These are phyloP conservation scores for Fusarium luffae DNA, from an alignment of 2,329 filamentous ascomycete genomes.

Conservation along the genomic window DNA sequence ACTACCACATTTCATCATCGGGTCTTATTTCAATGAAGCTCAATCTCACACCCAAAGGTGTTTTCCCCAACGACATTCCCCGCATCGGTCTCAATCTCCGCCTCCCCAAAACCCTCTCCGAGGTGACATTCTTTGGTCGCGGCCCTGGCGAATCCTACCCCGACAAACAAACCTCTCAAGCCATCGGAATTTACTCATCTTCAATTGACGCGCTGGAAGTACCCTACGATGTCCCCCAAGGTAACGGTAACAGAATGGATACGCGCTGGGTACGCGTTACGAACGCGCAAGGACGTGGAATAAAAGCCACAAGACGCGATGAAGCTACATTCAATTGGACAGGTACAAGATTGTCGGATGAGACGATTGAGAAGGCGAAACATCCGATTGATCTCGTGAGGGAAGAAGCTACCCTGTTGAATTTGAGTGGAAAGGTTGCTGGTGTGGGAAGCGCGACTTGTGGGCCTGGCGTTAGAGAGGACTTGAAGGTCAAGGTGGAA, in stretches of 20 bases:
- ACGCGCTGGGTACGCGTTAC: conserved; percentile 11
- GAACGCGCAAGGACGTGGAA: background rate
- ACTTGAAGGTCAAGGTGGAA: conserved; percentile 1
- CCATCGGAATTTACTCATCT: background rate
- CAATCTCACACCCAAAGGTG: background rate
- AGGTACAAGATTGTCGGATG: background rate
- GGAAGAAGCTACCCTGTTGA: conserved; percentile 6
- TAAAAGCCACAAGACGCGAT: background rate
- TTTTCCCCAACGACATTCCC: background rate
- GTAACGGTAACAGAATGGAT: conserved; percentile 10
- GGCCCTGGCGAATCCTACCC: conserved; percentile 16
- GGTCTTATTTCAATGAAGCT: background rate
- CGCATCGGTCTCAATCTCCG: conserved; percentile 9
- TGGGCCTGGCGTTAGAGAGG: conserved; percentile 14
- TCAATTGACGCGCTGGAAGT: background rate
- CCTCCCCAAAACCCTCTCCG: background rate
- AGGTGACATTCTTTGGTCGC: conserved; percentile 5
- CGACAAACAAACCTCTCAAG: conserved; percentile 4
- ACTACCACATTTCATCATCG: background rate
- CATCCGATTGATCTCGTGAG: conserved; percentile 7
- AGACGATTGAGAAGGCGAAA: background rate
- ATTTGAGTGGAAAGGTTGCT: conserved; percentile 5
- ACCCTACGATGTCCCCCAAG: background rate
- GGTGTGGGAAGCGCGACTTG: conserved; percentile 20
- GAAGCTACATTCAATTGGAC: conserved; percentile 2